Evolutionary conservation across 2,329 filamentous ascomycete genomes (phyloP), one percentile per base, ranked within the genome.

Genomic region (Ustulina deusta): DNA sequence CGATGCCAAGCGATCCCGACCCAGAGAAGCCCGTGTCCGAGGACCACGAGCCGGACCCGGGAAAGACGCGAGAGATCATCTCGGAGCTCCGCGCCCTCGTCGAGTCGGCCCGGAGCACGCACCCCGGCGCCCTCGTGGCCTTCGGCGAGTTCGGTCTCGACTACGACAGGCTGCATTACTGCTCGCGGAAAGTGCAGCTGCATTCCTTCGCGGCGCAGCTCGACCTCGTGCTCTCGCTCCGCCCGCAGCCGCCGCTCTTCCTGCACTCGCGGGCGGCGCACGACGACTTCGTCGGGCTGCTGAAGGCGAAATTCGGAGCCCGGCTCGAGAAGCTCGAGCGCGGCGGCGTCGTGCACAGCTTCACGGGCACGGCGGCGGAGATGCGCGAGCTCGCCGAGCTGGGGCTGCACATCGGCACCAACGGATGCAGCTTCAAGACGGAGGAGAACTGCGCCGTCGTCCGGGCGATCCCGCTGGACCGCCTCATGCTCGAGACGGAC

Each of bases 81-180:
- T 69, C 80, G 0, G 84, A 87, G 34, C 85, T 98, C n/a, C 85
- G 85, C 51, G 76, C 81, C 6, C 83, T 97, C 2, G 88, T 94
- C 3, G 76, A 86, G 1, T 81, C 88, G 40, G 87, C 89, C 0
- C 88, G 88, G 20, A 52, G 32, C 11, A 48, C 70, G 59, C 64
- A 66, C 86, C 70, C 63, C 29, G 71, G 32, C 67, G 78, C 87
- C 0, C 85, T 92, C 46, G 90, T 93, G 0, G 95, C 96, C 6
- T 94, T 97, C 78, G 96, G 96, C 56, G 96, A 99, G 80, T 93
- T 99, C 69, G 96, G 96, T 1, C 90, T 99, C 3, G 96, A 99
- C 81, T 99, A 98, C 78, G 96, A 99, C 81, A 89, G 96, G 1
- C 83, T 99, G 40, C 92, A 93, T 74, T 90, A 94, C 75, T 94